These are phyloP conservation scores for Sporobolomyces phaffii DNA, from an alignment of 768 basidiomycete genomes.

Conservation along the genomic window DNA sequence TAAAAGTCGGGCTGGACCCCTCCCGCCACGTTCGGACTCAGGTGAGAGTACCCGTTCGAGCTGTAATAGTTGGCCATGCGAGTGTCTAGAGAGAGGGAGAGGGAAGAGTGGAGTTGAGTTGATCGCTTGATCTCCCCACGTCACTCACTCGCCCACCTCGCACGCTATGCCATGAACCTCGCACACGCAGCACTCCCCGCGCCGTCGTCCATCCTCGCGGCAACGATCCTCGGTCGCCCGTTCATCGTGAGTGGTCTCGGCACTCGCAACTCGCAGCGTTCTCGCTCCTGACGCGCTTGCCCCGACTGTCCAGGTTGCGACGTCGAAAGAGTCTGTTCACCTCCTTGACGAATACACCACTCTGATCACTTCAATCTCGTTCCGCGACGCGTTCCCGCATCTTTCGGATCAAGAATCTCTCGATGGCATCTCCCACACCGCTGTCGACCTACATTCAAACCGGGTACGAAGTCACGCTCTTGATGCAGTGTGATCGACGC, in stretches of 20 bases:
- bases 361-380: neutral
- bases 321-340: neutral
- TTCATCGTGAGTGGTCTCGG: too few relatives aligned
- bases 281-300: too few relatives aligned
- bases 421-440: neutral
- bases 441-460: neutral
- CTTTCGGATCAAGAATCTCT: neutral
- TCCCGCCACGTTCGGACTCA: neutral
- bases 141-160: neutral
- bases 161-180: neutral
- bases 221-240: neutral
- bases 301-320: too few relatives aligned
- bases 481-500: too few relatives aligned
- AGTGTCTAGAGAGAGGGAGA: neutral
- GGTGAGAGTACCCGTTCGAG: neutral
- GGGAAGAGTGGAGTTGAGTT: neutral
- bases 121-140: neutral
- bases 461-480: neutral
- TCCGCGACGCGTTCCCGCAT: neutral
- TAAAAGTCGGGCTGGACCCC: slow-evolving; percentile 5
- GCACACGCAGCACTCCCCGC: neutral
- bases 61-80: slow-evolving; percentile 9
- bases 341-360: neutral
- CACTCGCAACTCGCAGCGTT: too few relatives aligned
- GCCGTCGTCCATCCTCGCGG: neutral